A percentile compares a stretch with the other conserved stretches of the same genome.
phyloP scores from a whole-genome alignment of 2,329 filamentous ascomycete genomes.

The Aspergillus puulaauensis region DNA sequence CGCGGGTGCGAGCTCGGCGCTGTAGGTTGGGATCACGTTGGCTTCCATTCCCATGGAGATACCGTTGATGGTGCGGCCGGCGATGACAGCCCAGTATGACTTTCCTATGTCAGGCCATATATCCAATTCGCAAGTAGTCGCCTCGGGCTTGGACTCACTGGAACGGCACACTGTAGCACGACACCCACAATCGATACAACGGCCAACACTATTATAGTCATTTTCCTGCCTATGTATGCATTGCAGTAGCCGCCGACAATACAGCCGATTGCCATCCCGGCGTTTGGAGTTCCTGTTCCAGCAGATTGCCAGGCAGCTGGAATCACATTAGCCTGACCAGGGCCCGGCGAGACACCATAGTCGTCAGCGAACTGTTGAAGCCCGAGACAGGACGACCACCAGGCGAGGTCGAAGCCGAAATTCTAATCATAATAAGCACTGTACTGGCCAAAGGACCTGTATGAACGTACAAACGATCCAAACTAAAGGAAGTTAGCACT shows the following conservation, averaged over 20 bases:
- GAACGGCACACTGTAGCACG: background rate
- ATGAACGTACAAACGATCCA: background rate
- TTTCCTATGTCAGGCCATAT: background rate
- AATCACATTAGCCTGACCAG: background rate
- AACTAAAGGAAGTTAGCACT: background rate
- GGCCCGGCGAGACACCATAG: background rate
- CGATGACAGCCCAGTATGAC: background rate
- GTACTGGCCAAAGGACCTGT: too few species aligned
- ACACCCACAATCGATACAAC: background rate
- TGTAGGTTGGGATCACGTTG: background rate
- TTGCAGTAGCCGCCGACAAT: background rate
- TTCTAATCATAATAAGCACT: background rate
- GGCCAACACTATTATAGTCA: background rate
- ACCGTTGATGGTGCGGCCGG: background rate
- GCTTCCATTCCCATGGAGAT: background rate
- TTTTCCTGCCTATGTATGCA: background rate
- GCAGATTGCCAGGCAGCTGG: background rate
- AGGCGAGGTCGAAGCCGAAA: background rate
- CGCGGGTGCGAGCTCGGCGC: background rate
- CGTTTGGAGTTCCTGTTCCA: background rate
- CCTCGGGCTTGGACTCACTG: background rate
- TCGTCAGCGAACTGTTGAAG: background rate
- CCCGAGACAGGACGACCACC: background rate
- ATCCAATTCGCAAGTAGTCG: too few species aligned
- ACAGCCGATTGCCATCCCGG: background rate